Conservation (phyloP, 192 early-diverging fungal species). For the Coemansia sp. region DNA sequence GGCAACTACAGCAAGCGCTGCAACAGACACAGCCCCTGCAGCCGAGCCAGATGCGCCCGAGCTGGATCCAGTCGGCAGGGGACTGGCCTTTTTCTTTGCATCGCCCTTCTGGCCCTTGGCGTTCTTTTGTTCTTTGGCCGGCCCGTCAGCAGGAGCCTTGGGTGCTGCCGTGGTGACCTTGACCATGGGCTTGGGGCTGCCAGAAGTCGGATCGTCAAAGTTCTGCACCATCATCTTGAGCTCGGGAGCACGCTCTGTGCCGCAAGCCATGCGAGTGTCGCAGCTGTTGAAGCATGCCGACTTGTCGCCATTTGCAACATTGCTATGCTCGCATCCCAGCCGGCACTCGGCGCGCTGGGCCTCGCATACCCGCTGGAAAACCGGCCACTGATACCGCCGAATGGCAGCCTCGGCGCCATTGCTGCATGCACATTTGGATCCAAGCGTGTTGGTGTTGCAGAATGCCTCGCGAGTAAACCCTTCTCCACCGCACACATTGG, state of each 20-base stretch:
- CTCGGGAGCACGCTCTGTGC: constrained; percentile 31
- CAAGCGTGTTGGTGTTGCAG: constrained; percentile 49
- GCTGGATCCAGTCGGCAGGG: constrained; percentile 26
- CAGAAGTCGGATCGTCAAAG: constrained; percentile 41
- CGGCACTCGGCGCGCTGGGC: constrained; percentile 43
- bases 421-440: constrained; percentile 45
- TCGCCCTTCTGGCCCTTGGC: constrained; percentile 24
- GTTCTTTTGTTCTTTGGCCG: constrained; percentile 9
- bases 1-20: constrained; percentile 12
- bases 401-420: constrained; percentile 52
- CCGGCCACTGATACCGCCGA: constrained; percentile 52
- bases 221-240: constrained; percentile 52
- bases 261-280: constrained; percentile 39
- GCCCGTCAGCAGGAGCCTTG: not conserved
- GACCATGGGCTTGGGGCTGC: constrained; percentile 34
- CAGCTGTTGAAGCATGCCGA: constrained; percentile 50
- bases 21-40: constrained; percentile 9
- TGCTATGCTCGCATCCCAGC: constrained; percentile 30
- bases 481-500: constrained; percentile 52
- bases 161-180: not conserved
- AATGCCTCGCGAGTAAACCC: constrained; percentile 42
- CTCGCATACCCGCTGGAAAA: constrained; percentile 55
- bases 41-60: not conserved
- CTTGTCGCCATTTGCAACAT: constrained; percentile 23
- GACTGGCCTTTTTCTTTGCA: constrained; percentile 36